Evolutionary conservation across 1,284 basidiomycete genomes (phyloP), one percentile per base, ranked within the genome.

Genomic region (Trametes sp.): DNA sequence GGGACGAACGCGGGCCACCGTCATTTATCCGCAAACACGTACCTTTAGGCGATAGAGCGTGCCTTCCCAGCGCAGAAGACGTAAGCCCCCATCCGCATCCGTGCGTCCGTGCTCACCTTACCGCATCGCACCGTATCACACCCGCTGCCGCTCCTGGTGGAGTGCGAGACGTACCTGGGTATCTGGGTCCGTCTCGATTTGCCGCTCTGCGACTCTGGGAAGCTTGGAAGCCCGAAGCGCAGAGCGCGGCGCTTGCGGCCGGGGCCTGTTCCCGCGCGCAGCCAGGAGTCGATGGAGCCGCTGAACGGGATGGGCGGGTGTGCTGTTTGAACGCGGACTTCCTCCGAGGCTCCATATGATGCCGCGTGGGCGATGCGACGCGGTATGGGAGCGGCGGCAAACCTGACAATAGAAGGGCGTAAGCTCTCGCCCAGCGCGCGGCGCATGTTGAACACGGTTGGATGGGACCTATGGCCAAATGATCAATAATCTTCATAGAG

Each of bases 331-430:
- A n/a, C 7, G 4, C 13, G 23, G n/a, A 50, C 56, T 42, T 10
- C 35, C 28, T 42, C 56, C 56, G 48, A 35, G 56, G 56, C 48
- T 57, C 48, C 56, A 42, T 57, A 51, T 57, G 48, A 41, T 38
- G 29, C 23, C n/a, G 19, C 38, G 41, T 46, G 46, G 49, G 49
- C 57, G 49, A 35, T 45, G 48, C 57, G 56, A 41, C 28, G 21
- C 48, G 55, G 46, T 38, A 49, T 57, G 55, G 41, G 55, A 41
- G 55, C 26, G 35, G 46, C 55, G 46, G 19, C 48, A 49, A 11
- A 19, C 19, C 38, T n/a, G 44, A 29, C 46, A 57, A 48, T 49
- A 36, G 55, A 45, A 48, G 31, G 24, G 14, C 33, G 54, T 45
- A 23, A 45, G 48, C 29, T 41, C 38, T 16, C 11, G 33, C 52